Conservation (phyloP, 1,284 basidiomycete species). For the Fomes fomentarius region DNA sequence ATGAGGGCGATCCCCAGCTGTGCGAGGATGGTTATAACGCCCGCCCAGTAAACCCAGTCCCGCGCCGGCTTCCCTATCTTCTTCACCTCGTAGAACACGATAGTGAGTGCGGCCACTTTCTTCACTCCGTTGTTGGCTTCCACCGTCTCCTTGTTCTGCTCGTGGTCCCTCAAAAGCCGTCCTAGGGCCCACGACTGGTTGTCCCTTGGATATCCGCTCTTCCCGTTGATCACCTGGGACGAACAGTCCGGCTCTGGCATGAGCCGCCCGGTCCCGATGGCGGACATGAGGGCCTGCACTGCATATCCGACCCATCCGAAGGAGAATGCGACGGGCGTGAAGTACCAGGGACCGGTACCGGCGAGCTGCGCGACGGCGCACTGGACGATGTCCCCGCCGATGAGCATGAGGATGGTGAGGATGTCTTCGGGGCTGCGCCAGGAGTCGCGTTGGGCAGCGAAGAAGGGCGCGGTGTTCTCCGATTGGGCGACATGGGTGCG, state of each 20-base stretch:
- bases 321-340: slow-evolving; percentile 37
- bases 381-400: slow-evolving; percentile 38
- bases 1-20: slow-evolving; percentile 34
- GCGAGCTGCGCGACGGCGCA: slow-evolving; percentile 34
- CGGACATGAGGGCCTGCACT: slow-evolving; percentile 28
- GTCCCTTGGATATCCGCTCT: slow-evolving; percentile 29
- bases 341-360: slow-evolving; percentile 15
- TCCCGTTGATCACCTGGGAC: slow-evolving; percentile 31
- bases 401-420: slow-evolving; percentile 32
- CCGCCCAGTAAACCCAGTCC: slow-evolving; percentile 35
- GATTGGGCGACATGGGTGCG: no score
- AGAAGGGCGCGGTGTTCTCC: not conserved
- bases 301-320: slow-evolving; percentile 40
- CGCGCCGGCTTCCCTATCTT: slow-evolving; percentile 25
- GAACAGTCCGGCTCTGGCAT: slow-evolving; percentile 34
- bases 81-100: slow-evolving; percentile 23
- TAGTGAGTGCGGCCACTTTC: slow-evolving; percentile 24
- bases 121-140: no score
- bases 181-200: slow-evolving; percentile 37
- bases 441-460: slow-evolving; percentile 8
- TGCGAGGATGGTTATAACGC: slow-evolving; percentile 27
- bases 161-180: slow-evolving; percentile 34
- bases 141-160: slow-evolving; percentile 13
- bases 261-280: slow-evolving; percentile 31
- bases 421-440: slow-evolving; percentile 35